Evolutionary conservation across 2,329 filamentous ascomycete species (phyloP), one percentile per base, ranked within the genome.

Genomic region (Pseudogymnoascus sp.): DNA sequence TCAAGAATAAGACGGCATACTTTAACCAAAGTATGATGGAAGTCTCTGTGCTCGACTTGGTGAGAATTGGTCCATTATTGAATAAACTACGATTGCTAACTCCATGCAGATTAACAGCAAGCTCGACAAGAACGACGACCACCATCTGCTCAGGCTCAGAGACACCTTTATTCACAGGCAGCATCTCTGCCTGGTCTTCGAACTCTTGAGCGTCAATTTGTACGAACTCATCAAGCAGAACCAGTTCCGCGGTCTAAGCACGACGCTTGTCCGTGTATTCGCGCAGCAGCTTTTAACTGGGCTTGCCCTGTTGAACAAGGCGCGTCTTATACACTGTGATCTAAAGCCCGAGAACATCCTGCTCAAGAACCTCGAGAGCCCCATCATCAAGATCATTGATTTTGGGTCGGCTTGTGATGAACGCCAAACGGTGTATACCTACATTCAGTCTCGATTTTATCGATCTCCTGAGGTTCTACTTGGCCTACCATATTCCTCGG

Each of bases 1-100:
- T 99, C 78, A 99, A 99, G 79, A 99, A 99, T 76, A 88, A 93
- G 71, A 99, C 94, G 1, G 94, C 94, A 38, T 99, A 99, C 76
- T 99, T 99, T 80, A 99, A 99, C 74, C 94, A 99, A 76, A 97
- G 94, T 76, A 99, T 99, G 94, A 99, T 99, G 94, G 94, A 99
- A 74, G 94, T 99, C 33, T 99, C 94, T 1, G 94, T 99, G 23
- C 81, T 99, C 64, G 94, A 99, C 76, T 74, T 99, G 81, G 91
- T 95, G 81, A 64, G 84, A 69, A 56, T 21, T 59, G 11, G 10
- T 53, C 18, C n/a, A 28, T 11, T 12, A 50, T 63, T 21, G 11
- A 42, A n/a, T 44, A 14, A 33, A 23, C 8, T 63, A 40, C 35
- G 5, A 63, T 40, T 56, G 50, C 74, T 75, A 67, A 76, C 67